A percentile compares a stretch with the other conserved stretches of the same genome.
Conservation (phyloP, 2,329 filamentous ascomycete species). For the Harringtonia lauricola region DNA sequence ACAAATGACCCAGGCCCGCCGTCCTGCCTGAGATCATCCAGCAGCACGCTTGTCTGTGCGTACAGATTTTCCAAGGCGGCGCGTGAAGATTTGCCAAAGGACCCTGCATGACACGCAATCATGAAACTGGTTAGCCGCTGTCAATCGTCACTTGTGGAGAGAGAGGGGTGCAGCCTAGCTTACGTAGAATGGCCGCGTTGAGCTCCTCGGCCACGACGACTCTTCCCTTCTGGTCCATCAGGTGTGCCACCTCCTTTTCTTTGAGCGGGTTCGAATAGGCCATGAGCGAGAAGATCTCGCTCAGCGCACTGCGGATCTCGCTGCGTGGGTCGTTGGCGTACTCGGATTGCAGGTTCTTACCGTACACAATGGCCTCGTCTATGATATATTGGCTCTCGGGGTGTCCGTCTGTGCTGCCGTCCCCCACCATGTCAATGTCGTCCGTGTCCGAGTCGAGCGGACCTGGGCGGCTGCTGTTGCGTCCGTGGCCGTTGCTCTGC, state of each 20-base stretch:
- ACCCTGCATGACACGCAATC: slow-evolving; percentile 43
- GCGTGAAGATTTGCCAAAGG: slow-evolving; percentile 77
- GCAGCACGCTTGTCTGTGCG: slow-evolving; percentile 73
- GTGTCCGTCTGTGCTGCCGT: slow-evolving; percentile 21
- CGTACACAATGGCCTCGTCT: slow-evolving; percentile 64
- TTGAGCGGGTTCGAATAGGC: slow-evolving; percentile 75
- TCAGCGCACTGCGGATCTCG: slow-evolving; percentile 62
- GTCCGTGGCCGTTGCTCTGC: neutral
- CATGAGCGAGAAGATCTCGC: slow-evolving; percentile 79
- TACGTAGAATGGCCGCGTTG: slow-evolving; percentile 85
- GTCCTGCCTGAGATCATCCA: slow-evolving; percentile 71
- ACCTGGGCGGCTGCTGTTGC: neutral
- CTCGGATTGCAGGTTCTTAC: slow-evolving; percentile 65
- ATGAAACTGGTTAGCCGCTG: slow-evolving; percentile 9
- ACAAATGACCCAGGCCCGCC: slow-evolving; percentile 78
- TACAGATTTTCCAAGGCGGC: slow-evolving; percentile 78
- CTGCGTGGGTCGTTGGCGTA: slow-evolving; percentile 61
- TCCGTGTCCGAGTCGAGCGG: slow-evolving; percentile 47
- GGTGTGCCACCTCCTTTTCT: slow-evolving; percentile 61
- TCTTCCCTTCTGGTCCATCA: slow-evolving; percentile 66
- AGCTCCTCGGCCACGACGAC: slow-evolving; percentile 81
- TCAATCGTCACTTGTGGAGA: too few relatives aligned
- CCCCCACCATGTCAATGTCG: slow-evolving; percentile 42
- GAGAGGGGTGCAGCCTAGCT: too few relatives aligned
- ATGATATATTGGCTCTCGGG: slow-evolving; percentile 38